Conservation (phyloP, 2,329 filamentous ascomycete species). For the Boeremia exigua region DNA sequence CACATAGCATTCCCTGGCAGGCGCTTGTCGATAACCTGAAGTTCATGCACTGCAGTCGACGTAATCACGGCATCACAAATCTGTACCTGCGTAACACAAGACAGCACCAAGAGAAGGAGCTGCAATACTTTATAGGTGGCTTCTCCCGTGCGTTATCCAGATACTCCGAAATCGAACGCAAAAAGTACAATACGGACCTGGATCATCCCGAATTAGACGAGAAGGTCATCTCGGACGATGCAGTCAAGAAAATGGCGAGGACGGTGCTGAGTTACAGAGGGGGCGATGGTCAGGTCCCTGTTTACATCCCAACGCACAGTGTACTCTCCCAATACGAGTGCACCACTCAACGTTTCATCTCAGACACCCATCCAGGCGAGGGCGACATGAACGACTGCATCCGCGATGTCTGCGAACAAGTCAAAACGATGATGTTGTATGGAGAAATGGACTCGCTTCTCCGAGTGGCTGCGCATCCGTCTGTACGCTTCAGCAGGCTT, state of each 20-base stretch:
- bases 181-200: background rate
- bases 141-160: background rate
- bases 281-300: too few relatives aligned
- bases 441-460: background rate
- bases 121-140: background rate
- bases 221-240: background rate
- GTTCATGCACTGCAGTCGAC: background rate
- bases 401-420: background rate
- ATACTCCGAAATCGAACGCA: background rate
- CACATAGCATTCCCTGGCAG: background rate
- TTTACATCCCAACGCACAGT: too few relatives aligned
- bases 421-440: background rate
- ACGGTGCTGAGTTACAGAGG: background rate
- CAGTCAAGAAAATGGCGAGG: background rate
- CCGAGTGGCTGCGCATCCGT: background rate
- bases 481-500: background rate
- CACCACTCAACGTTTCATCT: background rate
- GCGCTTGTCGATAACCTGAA: background rate
- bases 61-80: slow-evolving; percentile 2
- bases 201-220: background rate
- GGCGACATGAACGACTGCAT: background rate
- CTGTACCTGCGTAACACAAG: background rate
- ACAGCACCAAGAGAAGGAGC: background rate
- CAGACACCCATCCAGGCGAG: background rate
- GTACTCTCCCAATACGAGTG: background rate